Evolutionary conservation across 257 asterid genomes (phyloP).

Genomic region (Prunella vulgaris): DNA sequence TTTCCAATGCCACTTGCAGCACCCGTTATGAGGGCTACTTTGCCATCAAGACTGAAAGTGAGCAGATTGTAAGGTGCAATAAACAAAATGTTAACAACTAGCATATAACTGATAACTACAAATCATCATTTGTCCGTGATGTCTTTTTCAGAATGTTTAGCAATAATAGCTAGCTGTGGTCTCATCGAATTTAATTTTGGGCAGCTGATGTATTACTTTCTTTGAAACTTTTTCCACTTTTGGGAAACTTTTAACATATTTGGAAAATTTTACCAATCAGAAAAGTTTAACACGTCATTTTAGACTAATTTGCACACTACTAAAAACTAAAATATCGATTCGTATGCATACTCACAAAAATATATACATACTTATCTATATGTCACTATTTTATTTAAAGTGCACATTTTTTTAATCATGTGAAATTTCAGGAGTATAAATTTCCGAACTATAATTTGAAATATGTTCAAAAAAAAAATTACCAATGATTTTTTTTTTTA

Average conservation of each 20-base stretch:
- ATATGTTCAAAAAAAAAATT: too few relatives aligned
- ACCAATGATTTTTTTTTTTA: too few relatives aligned
- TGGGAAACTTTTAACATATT: too few relatives aligned
- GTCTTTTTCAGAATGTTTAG: not conserved
- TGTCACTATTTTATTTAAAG: too few relatives aligned
- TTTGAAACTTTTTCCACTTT: not conserved
- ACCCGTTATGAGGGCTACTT: constrained; percentile 54
- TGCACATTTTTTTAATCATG: too few relatives aligned
- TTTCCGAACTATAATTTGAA: too few relatives aligned
- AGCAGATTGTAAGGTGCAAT: not conserved
- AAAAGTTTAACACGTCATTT: too few relatives aligned
- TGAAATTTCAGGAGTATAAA: too few relatives aligned
- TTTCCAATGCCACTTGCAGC: constrained; percentile 56
- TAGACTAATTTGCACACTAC: too few relatives aligned
- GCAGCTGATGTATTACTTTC: not conserved
- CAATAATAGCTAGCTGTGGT: not conserved
- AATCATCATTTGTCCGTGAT: not conserved
- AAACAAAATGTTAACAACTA: not conserved
- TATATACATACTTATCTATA: too few relatives aligned
- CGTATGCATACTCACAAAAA: too few relatives aligned
- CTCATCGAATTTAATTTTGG: not conserved
- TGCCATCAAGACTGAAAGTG: constrained; percentile 34
- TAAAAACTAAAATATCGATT: too few relatives aligned
- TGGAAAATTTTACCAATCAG: not conserved
- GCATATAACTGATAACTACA: not conserved